Percentiles rank a stretch among this genome's conserved stretches.
Evolutionary conservation across 73 alveolate species (phyloP).

Genomic region (Blepharisma stoltei): DNA sequence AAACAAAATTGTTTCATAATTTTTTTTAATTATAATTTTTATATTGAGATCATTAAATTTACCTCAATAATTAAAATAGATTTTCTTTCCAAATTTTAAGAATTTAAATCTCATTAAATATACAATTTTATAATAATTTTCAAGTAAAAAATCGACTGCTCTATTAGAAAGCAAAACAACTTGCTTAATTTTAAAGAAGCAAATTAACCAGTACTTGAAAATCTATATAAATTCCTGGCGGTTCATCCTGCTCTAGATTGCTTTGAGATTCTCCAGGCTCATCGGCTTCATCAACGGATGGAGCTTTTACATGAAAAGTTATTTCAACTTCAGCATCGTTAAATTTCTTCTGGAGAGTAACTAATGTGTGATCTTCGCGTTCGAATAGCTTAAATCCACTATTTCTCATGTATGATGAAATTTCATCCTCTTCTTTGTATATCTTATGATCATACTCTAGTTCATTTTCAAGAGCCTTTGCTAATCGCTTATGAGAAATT

Average conservation of each 20-base stretch:
- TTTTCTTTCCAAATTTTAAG: too few species aligned
- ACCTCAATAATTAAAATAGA: too few species aligned
- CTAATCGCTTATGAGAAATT: background rate
- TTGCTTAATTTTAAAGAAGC: too few species aligned
- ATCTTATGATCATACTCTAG: background rate
- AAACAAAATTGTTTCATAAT: too few species aligned
- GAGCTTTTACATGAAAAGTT: conserved; percentile 15
- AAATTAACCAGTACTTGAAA: background rate
- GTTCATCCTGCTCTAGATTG: conserved; percentile 23
- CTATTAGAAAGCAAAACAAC: too few species aligned
- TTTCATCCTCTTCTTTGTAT: background rate
- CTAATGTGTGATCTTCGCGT: background rate
- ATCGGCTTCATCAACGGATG: background rate
- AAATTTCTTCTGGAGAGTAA: background rate
- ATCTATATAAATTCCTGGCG: background rate
- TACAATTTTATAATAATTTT: too few species aligned
- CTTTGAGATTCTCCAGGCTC: conserved; percentile 1
- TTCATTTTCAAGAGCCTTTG: conserved; percentile 26
- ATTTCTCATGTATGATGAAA: background rate
- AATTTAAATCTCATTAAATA: too few species aligned
- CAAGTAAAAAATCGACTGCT: too few species aligned
- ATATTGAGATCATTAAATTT: too few species aligned
- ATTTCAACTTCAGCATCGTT: conserved; percentile 1
- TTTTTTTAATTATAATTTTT: too few species aligned
- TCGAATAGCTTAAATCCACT: background rate